These are phyloP conservation scores for Haplosporangium gracile DNA, from an alignment of 192 early-diverging fungal species.

Conservation along the genomic window DNA sequence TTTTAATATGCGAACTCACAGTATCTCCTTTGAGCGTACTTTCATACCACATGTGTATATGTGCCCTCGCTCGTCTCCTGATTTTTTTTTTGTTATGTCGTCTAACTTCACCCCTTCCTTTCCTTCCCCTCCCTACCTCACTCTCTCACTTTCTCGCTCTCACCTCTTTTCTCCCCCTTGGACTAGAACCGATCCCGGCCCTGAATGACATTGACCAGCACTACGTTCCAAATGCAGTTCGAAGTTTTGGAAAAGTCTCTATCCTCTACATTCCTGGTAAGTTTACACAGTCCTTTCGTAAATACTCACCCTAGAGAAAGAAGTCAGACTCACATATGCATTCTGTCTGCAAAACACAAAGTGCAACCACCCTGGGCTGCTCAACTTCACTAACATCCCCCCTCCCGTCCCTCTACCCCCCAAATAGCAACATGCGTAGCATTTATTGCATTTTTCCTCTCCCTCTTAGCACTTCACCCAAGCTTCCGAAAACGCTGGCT, in stretches of 20 bases:
- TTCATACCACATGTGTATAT: not conserved
- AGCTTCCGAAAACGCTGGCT: conserved; percentile 43
- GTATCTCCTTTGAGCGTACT: too few species aligned
- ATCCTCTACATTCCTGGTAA: conserved; percentile 47
- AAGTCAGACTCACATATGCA: too few species aligned
- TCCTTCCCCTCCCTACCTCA: too few species aligned
- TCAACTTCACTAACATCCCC: not conserved
- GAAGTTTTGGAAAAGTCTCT: conserved; percentile 32
- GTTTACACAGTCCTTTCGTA: not conserved
- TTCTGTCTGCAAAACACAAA: not conserved
- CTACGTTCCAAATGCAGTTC: conserved; percentile 29
- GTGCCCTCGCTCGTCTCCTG: not conserved
- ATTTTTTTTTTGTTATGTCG: not conserved
- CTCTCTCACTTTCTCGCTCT: not conserved
- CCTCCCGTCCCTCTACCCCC: not conserved
- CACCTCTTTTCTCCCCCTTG: not conserved
- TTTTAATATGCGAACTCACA: too few species aligned
- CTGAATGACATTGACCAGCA: conserved; percentile 26
- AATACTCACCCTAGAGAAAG: not conserved
- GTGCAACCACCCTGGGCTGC: too few species aligned
- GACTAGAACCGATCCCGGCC: conserved; percentile 17
- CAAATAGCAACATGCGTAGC: conserved; percentile 35
- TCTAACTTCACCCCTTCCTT: not conserved
- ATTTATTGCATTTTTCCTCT: conserved; percentile 30
- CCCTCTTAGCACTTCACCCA: conserved; percentile 22